A percentile compares a stretch with the other conserved stretches of the same genome.
Conservation (phyloP, 2,329 filamentous ascomycete species). For the Alternaria conjuncta region DNA sequence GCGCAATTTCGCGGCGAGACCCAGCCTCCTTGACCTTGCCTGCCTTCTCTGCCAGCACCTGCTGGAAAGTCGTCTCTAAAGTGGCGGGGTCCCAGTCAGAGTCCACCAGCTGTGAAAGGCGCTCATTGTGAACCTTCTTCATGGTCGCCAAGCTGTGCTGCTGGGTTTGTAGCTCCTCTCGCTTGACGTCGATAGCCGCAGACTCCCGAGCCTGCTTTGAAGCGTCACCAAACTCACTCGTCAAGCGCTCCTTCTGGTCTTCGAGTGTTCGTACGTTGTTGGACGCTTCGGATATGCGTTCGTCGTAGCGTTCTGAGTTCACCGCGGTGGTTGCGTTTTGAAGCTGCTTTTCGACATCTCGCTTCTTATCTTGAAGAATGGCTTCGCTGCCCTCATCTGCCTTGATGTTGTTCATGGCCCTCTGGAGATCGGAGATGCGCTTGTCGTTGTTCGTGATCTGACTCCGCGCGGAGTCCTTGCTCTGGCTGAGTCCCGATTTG, state of each 20-base stretch:
- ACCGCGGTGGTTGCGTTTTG: constrained; percentile 68
- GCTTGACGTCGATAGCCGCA: constrained; percentile 82
- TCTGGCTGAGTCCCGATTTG: constrained; percentile 74
- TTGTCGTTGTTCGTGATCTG: constrained; percentile 77
- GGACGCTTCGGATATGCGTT: constrained; percentile 71
- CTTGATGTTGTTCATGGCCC: constrained; percentile 72
- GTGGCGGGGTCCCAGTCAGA: constrained; percentile 71
- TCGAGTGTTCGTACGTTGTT: constrained; percentile 72
- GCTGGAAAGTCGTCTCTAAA: constrained; percentile 74
- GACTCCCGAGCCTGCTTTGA: constrained; percentile 81
- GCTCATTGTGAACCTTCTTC: constrained; percentile 73
- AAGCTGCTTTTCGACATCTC: constrained; percentile 71
- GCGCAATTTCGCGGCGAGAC: constrained; percentile 71
- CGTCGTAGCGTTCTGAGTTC: constrained; percentile 71
- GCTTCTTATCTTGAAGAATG: constrained; percentile 74
- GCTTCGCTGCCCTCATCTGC: constrained; percentile 87
- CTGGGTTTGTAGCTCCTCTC: constrained; percentile 77
- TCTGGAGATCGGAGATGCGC: constrained; percentile 70
- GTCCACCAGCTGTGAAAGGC: constrained; percentile 70
- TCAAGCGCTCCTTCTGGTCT: constrained; percentile 72
- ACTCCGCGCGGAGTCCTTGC: constrained; percentile 74
- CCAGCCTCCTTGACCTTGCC: constrained; percentile 68
- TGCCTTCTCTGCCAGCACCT: constrained; percentile 64
- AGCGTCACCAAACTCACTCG: constrained; percentile 81
- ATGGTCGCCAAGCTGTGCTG: constrained; percentile 79